These are phyloP conservation scores for Hirschioporus abietinus DNA, from an alignment of 768 basidiomycete species.

Conservation along the genomic window DNA sequence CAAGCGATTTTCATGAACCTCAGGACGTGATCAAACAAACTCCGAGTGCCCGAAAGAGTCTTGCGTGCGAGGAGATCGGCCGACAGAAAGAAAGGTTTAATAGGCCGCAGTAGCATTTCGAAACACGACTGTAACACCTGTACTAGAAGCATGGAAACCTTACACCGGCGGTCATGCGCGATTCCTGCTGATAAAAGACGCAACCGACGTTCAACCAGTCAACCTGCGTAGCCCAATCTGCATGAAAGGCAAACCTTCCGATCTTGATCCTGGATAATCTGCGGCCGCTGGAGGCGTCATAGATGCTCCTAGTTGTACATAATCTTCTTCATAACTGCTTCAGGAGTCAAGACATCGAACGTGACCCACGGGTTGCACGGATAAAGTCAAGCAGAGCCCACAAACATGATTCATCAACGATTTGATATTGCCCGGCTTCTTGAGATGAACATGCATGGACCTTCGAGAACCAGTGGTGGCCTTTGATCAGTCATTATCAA, in stretches of 20 bases:
- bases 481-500: background rate
- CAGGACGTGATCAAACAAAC: background rate
- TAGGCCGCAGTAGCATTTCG: background rate
- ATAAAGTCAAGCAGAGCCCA: background rate
- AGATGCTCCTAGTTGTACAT: too few species aligned
- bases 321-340: background rate
- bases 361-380: background rate
- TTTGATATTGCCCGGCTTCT: background rate
- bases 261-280: background rate
- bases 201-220: background rate
- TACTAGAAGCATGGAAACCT: background rate
- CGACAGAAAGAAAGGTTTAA: background rate
- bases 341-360: background rate
- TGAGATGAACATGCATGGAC: background rate
- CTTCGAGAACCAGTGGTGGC: background rate
- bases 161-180: too few species aligned
- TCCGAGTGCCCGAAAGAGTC: background rate
- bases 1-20: background rate
- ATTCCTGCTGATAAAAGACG: background rate
- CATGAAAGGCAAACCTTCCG: background rate
- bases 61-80: background rate
- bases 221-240: background rate
- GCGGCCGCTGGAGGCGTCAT: background rate
- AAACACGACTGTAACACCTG: background rate
- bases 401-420: background rate